Percentiles rank a stretch among this genome's conserved stretches.
phyloP scores from a whole-genome alignment of 805 yeast genomes.

The Saccharomycopsis sp. region DNA sequence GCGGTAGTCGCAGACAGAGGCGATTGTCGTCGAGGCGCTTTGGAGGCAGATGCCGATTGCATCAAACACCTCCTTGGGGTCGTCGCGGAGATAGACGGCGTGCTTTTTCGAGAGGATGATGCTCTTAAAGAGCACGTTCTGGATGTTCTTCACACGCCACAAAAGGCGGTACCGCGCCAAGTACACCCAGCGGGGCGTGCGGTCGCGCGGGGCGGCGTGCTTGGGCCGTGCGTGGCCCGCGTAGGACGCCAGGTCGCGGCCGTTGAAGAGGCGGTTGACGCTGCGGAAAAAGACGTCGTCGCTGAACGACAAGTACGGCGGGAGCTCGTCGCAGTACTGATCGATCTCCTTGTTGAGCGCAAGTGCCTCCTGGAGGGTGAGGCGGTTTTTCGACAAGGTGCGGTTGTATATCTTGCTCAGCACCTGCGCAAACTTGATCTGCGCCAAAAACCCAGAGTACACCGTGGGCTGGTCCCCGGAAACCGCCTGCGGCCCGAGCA shows the following conservation, averaged over 20 bases:
- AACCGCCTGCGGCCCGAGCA: conserved; percentile 18
- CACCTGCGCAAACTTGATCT: conserved; percentile 41
- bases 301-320: conserved; percentile 41
- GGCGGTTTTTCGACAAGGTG: conserved; percentile 40
- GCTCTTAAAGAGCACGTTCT: conserved; percentile 48
- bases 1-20: conserved; percentile 34
- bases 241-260: not conserved
- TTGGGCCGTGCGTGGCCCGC: not conserved
- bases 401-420: conserved; percentile 44
- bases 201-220: not conserved
- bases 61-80: conserved; percentile 38
- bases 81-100: conserved; percentile 31
- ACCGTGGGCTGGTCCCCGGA: conserved; percentile 39
- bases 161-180: conserved; percentile 45
- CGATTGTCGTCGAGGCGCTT: conserved; percentile 46
- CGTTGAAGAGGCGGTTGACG: conserved; percentile 23
- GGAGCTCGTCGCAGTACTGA: conserved; percentile 37
- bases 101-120: conserved; percentile 48
- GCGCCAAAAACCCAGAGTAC: conserved; percentile 52
- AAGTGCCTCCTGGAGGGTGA: conserved; percentile 44
- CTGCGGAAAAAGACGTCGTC: conserved; percentile 27
- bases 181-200: conserved; percentile 44
- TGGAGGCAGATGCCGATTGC: conserved; percentile 45
- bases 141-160: conserved; percentile 55
- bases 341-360: conserved; percentile 38